phyloP scores from a whole-genome alignment of 2,329 filamentous ascomycete genomes.

The Penicillium oxalicum region DNA sequence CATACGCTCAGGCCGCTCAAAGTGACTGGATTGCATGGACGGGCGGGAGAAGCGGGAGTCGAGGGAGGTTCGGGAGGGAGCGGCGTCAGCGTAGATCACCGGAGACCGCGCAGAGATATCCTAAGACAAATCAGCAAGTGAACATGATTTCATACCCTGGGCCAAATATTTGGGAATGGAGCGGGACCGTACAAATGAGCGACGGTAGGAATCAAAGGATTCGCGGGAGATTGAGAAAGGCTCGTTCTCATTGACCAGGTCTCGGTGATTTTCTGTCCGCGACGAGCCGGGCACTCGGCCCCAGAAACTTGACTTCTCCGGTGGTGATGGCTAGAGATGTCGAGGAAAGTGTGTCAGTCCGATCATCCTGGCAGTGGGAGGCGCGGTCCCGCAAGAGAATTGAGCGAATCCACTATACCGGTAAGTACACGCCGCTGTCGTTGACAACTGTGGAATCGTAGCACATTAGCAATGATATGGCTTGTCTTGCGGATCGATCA shows the following conservation, averaged over 20 bases:
- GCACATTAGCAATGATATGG: constrained; percentile 10
- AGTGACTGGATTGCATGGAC: constrained; percentile 53
- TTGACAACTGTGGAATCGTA: constrained; percentile 68
- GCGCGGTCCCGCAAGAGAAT: too few relatives aligned
- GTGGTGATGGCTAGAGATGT: constrained; percentile 66
- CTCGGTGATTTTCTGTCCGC: constrained; percentile 53
- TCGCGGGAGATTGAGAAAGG: constrained; percentile 93
- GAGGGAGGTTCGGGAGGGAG: constrained; percentile 67
- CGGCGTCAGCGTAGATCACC: constrained; percentile 54
- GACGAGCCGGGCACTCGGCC: constrained; percentile 45
- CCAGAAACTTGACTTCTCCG: constrained; percentile 80
- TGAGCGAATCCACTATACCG: constrained; percentile 51
- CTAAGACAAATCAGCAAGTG: constrained; percentile 42
- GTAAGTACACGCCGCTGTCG: constrained; percentile 89
- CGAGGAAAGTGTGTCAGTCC: not conserved
- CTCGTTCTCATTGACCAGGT: constrained; percentile 73
- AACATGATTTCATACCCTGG: not conserved
- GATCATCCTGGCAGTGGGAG: not conserved
- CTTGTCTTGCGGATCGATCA: too few relatives aligned
- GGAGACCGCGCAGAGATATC: constrained; percentile 88
- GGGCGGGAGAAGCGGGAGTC: constrained; percentile 65
- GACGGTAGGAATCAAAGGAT: constrained; percentile 92
- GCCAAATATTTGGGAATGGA: constrained; percentile 1
- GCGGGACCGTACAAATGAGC: constrained; percentile 71
- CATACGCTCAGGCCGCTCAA: constrained; percentile 57